Evolutionary conservation across 1,139 yeast species (phyloP).

Genomic region (Eremothecium gossypii): DNA sequence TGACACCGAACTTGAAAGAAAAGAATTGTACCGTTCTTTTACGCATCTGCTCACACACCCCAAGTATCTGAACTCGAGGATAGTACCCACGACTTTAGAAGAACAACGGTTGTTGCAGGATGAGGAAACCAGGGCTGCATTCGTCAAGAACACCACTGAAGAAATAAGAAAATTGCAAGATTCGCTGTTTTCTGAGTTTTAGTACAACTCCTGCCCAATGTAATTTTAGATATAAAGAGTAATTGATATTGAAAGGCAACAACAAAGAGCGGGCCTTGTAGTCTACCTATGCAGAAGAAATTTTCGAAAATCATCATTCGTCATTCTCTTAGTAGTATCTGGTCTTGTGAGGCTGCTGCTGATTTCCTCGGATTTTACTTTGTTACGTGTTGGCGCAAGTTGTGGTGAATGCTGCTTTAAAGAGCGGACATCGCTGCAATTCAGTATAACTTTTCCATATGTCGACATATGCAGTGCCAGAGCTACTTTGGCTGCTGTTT

Average conservation of each 20-base stretch:
- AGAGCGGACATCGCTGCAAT: slow-evolving; percentile 35
- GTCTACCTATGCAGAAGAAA: slow-evolving; percentile 26
- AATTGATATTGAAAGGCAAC: too few species aligned
- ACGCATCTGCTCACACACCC: slow-evolving; percentile 77
- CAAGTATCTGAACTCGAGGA: slow-evolving; percentile 63
- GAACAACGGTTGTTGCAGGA: slow-evolving; percentile 51
- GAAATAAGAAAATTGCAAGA: slow-evolving; percentile 52
- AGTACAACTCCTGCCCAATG: neutral
- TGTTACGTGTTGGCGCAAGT: neutral
- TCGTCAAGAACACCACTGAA: slow-evolving; percentile 43
- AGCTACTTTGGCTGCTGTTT: slow-evolving; percentile 50
- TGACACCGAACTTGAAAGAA: slow-evolving; percentile 48
- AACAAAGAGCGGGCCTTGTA: too few species aligned
- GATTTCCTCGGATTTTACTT: neutral
- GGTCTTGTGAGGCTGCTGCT: neutral
- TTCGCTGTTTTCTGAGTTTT: slow-evolving; percentile 17
- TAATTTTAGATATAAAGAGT: too few species aligned
- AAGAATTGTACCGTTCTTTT: slow-evolving; percentile 48
- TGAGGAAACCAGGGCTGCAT: slow-evolving; percentile 33
- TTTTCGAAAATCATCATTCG: slow-evolving; percentile 36
- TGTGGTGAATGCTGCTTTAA: slow-evolving; percentile 16
- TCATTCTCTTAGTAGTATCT: slow-evolving; percentile 13
- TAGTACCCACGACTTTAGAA: slow-evolving; percentile 53
- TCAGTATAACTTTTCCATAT: slow-evolving; percentile 33
- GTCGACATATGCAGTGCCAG: slow-evolving; percentile 39